Evolutionary conservation across 2,329 filamentous ascomycete genomes (phyloP).

Genomic region (Pseudocercospora macadamiae): DNA sequence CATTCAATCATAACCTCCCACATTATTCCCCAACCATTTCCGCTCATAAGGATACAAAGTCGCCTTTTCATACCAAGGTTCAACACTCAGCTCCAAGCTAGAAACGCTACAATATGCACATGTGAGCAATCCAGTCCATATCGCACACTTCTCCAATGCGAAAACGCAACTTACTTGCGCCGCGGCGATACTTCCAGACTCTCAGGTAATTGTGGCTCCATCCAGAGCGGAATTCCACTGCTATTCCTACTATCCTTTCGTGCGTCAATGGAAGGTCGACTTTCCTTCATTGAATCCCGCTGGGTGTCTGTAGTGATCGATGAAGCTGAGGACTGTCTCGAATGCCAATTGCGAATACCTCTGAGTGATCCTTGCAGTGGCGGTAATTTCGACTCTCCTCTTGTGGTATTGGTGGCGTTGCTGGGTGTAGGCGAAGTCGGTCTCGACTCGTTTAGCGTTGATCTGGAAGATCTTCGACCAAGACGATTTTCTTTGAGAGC

Average conservation of each 20-base stretch:
- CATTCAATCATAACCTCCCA: neutral
- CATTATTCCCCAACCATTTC: neutral
- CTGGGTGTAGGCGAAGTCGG: slow-evolving; percentile 10
- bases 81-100: neutral
- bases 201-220: neutral
- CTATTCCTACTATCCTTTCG: slow-evolving; percentile 1
- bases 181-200: neutral
- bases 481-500: neutral
- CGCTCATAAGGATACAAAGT: neutral
- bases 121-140: too few species aligned
- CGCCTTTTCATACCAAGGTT: neutral
- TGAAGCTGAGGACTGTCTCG: neutral
- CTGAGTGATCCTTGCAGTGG: slow-evolving; percentile 1
- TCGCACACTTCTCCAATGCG: neutral
- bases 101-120: neutral
- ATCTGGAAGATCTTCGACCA: slow-evolving; percentile 3
- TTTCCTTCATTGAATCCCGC: neutral
- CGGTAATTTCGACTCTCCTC: neutral
- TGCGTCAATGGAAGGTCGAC: neutral
- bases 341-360: neutral
- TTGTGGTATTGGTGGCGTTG: neutral
- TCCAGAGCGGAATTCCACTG: neutral
- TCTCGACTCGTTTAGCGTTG: neutral
- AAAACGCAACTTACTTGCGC: neutral
- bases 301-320: slow-evolving; percentile 1